phyloP scores from a whole-genome alignment of 2,329 filamentous ascomycete genomes.

The Cladosporium sp. region DNA sequence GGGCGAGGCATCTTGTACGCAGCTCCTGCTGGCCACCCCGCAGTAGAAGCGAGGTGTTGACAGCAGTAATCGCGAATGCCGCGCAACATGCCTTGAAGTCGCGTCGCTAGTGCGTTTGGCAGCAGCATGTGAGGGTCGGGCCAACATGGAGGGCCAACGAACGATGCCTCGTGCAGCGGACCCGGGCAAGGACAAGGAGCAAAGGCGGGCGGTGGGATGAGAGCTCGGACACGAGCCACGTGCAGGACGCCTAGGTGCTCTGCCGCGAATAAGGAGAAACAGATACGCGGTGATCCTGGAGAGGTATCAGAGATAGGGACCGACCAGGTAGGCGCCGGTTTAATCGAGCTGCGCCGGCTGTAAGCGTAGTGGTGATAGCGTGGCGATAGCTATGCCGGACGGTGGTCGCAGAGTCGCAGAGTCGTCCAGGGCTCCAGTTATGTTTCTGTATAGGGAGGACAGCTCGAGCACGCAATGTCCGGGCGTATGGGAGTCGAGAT shows the following conservation, averaged over 20 bases:
- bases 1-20: slow-evolving; percentile 5
- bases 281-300: slow-evolving; percentile 9
- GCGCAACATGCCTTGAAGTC: slow-evolving; percentile 4
- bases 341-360: slow-evolving; percentile 8
- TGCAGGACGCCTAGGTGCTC: background rate
- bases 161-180: background rate
- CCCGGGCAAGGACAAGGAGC: slow-evolving; percentile 2
- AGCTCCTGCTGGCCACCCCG: slow-evolving; percentile 13
- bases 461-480: slow-evolving; percentile 7
- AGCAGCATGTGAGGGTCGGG: slow-evolving; percentile 3
- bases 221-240: background rate
- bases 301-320: slow-evolving; percentile 1
- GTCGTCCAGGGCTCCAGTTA: slow-evolving; percentile 7
- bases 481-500: background rate
- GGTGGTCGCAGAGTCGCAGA: background rate
- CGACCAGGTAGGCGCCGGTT: slow-evolving; percentile 4
- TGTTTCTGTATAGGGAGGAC: background rate
- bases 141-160: slow-evolving; percentile 9
- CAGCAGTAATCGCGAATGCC: slow-evolving; percentile 17
- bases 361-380: slow-evolving; percentile 15
- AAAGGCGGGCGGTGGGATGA: slow-evolving; percentile 7
- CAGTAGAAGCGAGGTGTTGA: slow-evolving; percentile 16
- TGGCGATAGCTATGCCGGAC: slow-evolving; percentile 4
- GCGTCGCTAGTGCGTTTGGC: slow-evolving; percentile 18
- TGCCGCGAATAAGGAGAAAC: background rate